Evolutionary conservation across 164 flowering plant genomes (phyloP), one percentile per base, ranked within the genome.

Genomic region (Magnolia kwangsiensis): DNA sequence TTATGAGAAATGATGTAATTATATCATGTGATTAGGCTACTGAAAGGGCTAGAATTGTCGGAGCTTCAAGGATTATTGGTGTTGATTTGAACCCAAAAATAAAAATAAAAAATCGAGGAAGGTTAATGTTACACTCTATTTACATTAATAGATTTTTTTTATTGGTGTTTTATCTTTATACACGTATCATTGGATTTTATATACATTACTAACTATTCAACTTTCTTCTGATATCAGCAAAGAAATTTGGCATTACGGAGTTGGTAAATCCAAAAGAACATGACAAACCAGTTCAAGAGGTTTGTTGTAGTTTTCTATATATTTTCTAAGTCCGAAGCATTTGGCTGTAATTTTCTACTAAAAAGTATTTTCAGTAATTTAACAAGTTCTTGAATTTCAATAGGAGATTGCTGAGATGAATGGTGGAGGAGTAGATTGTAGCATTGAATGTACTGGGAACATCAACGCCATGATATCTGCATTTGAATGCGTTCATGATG

Each of bases 401-500:
- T 37, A 78, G 90, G 94, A 89, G 27, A 76, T 91, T 37, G 88
- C 81, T 27, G 93, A 87, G 84, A 89, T 90, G 88, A 90, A 92
- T 4, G 78, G 80, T 76, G 93, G 95, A 50, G 95, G 93, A 55
- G 93, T 85, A 1, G 93, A 91, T 80, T 71, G 95, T 61, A 87
- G 90, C 69, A 68, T 91, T 5, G 91, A 91, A 58, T 91, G 92
- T 69, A 91, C 90, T 7, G 90, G 95, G 51, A 85, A 76, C 63
- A 68, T 87, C 49, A 63, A 83, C 2, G 90, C 92, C 50, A 91
- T 91, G 90, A 88, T 91, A 50, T 88, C 90, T 10, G 92, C 95
- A 19, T 91, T 91, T 51, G 90, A 91, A 86, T 89, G 90, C 70
- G 91, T 87, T 69, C 92, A 87, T 72, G 91, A 91, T 84, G 95